Base-by-base conservation (phyloP, 495 filamentous ascomycete species). In the Annulohypoxylon maeteangense region DNA sequence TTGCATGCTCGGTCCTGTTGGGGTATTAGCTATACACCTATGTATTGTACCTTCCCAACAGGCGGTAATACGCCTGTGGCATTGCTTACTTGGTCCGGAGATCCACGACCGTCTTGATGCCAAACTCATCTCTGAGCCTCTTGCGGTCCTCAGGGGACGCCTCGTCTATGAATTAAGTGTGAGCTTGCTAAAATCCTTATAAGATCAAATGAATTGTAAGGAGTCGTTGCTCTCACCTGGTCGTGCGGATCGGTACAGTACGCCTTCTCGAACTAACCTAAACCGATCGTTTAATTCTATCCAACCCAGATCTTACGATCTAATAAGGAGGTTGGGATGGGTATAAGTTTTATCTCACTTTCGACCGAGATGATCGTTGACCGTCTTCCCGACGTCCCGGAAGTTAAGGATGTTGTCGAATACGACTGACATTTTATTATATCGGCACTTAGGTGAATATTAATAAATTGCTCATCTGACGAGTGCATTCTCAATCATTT, bases 351-450 rank as follows among this genome's bases (percentile, higher is more conserved):
- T 12, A 22, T 68, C 83, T 73, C 80, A 90, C 90, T 83, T 82
- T 47, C 79, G 77, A 2, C 85, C 85, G 18, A 84, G 71, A 44
- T 85, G 83, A 22, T 82, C 77, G 64, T 95, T 95, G 62, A 94
- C 82, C 11, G 88, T 89, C 60, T 84, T 81, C n/a, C 90, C 93
- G 61, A 95, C 90, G 84, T 96, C 93, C 36, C 93, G 89, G 79
- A 96, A 94, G 76, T 96, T 95, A 77, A 92, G 82, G 66, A 95
- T 87, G 42, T 84, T 88, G 56, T 91, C 83, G 67, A 94, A 89
- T 0, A 75, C 53, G n/a, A 70, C 57, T 2, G 75, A 74, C 76
- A 76, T 78, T 23, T 20, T 59, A 29, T 27, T 59, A 31, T 38
- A 29, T 29, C 2, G 27, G 27, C 6, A 29, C 6, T 29, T 29